Evolutionary conservation across 2,329 filamentous ascomycete species (phyloP), one percentile per base, ranked within the genome.

Genomic region (Diplocarpon mali): DNA sequence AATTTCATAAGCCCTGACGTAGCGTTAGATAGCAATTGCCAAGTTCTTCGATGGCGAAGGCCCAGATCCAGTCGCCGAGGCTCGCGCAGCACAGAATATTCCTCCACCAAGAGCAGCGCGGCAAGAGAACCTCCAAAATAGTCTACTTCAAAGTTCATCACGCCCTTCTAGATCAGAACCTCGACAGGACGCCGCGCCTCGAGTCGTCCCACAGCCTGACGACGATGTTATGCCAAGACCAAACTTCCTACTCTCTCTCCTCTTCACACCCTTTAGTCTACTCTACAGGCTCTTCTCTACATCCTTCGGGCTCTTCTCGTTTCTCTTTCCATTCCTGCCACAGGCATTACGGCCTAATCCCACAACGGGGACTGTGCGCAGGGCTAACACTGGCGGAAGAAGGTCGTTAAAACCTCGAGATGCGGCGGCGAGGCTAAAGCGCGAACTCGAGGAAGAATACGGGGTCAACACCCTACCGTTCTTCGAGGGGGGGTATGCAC

Each of bases 21-120:
- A 16, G 4, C 8, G 7, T 14, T 24, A 95, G 82, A 95, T 96
- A 57, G 90, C 92, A 46, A 90, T 98, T 52, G 79, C 92, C 53
- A 93, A 93, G 61, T 96, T 96, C 75, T 98, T 95, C 63, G 92
- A 98, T 59, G 92, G 92, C 55, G 92, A 96, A 67, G 83, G 83
- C 3, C 76, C 87, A 39, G 86, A 94, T 62, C 83, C 78, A 11
- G 69, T 90, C 14, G 83, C 84, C 46, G 86, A 92, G 67, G 85
- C 85, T 46, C 73, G 80, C 40, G 74, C 80, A 39, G 71, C 75
- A 7, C 71, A 80, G 48, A 67, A 73, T 42, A 65, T 71, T n/a
- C 70, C 78, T 32, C 80, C 82, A 14, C 76, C 77, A 38, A 70
- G 76, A 51, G 67, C 78, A 47, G 67, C 71, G 12, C 73, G 85